phyloP scores from a whole-genome alignment of 768 basidiomycete genomes.

The Cystofilobasidium ferigula region DNA sequence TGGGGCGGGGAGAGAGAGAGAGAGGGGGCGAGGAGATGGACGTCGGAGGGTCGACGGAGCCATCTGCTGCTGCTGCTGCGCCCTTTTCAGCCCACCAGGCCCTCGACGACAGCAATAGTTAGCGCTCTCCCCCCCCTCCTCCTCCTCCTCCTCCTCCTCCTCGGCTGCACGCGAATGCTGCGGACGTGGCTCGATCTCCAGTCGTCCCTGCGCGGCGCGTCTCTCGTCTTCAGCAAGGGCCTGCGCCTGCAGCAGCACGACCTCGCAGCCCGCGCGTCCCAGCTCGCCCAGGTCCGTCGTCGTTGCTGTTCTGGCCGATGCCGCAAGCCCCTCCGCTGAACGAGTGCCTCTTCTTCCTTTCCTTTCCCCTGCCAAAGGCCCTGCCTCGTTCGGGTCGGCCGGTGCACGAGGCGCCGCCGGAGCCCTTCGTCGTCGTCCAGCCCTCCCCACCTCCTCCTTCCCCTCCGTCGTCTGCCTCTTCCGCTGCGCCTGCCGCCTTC shows the following conservation, averaged over 20 bases:
- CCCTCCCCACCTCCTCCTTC: not conserved
- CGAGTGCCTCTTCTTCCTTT: not conserved
- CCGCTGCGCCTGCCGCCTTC: not conserved
- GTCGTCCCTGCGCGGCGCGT: conserved; percentile 14
- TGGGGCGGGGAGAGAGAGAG: not conserved
- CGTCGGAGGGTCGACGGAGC: too few species aligned
- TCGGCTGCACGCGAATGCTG: too few species aligned
- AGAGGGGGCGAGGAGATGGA: too few species aligned
- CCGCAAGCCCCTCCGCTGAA: not conserved
- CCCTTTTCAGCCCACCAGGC: too few species aligned
- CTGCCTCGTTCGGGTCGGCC: not conserved
- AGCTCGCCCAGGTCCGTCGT: not conserved
- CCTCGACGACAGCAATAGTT: too few species aligned
- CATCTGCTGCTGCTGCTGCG: too few species aligned
- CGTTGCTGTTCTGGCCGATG: not conserved
- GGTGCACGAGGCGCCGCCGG: not conserved
- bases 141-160: too few species aligned
- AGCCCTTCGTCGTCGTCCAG: not conserved
- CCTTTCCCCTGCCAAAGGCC: not conserved
- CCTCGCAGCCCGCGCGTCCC: not conserved
- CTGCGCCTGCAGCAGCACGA: conserved; percentile 17
- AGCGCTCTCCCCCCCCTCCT: too few species aligned
- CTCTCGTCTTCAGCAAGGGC: conserved; percentile 17
- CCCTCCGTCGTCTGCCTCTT: too few species aligned
- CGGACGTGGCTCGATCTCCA: conserved; percentile 10